Conservation (phyloP, 305 asterid species). For the Fraxinus ornus region DNA sequence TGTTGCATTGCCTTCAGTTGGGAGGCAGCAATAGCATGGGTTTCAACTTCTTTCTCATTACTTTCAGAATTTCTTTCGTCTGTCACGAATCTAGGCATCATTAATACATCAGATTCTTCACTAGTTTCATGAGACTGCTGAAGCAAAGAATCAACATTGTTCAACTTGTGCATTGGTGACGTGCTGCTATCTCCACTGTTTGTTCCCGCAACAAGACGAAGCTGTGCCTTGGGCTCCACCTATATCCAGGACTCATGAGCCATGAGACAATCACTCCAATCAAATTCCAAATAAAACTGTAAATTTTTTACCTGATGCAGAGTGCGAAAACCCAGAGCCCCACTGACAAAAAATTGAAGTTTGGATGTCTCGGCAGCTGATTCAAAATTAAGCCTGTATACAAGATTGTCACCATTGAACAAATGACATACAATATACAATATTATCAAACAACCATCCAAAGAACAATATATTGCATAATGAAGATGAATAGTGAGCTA, state of each 20-base stretch:
- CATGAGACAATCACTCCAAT: constrained; percentile 10
- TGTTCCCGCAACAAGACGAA: constrained; percentile 59
- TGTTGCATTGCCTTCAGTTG: constrained; percentile 71
- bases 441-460: neutral
- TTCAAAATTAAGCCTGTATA: constrained; percentile 66
- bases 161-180: constrained; percentile 35
- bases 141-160: constrained; percentile 33
- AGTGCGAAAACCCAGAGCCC: constrained; percentile 88
- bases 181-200: constrained; percentile 30
- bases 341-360: constrained; percentile 61
- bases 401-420: constrained; percentile 22
- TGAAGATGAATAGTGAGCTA: constrained; percentile 6
- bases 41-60: constrained; percentile 36
- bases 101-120: constrained; percentile 78
- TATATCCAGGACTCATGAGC: constrained; percentile 33
- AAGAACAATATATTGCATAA: constrained; percentile 9
- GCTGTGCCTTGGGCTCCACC: constrained; percentile 89
- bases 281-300: constrained; percentile 13
- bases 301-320: constrained; percentile 70
- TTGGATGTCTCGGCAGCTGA: constrained; percentile 62
- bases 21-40: constrained; percentile 39
- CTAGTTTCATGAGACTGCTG: constrained; percentile 49
- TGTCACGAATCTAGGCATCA: constrained; percentile 70
- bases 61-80: constrained; percentile 39
- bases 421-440: neutral